These are phyloP conservation scores for Trichosporon sp. DNA, from an alignment of 1,284 basidiomycete genomes.

Conservation along the genomic window DNA sequence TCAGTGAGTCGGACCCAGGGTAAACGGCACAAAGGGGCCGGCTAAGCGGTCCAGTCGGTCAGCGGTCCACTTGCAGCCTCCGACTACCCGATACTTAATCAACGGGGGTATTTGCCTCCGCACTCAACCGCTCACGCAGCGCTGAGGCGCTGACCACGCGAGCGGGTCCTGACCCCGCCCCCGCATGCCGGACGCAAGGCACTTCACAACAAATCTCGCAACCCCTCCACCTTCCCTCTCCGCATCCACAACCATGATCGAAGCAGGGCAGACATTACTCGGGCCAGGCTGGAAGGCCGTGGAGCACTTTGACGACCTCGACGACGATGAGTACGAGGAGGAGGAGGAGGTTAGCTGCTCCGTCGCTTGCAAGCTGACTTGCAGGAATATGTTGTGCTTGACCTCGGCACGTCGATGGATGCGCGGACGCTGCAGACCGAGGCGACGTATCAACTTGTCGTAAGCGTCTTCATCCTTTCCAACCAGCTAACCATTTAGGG, in stretches of 20 bases:
- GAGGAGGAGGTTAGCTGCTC: constrained; percentile 46
- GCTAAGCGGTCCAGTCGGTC: neutral
- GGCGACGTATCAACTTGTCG: constrained; percentile 50
- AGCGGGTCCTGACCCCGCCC: neutral
- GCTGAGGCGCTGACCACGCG: constrained; percentile 3
- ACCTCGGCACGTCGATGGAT: constrained; percentile 48
- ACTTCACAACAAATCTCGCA: constrained; percentile 10
- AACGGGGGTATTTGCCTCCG: neutral
- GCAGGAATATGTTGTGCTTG: constrained; percentile 46
- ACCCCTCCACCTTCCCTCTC: neutral
- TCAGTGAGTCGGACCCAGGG: constrained; percentile 1
- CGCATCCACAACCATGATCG: constrained; percentile 14
- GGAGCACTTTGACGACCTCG: constrained; percentile 46
- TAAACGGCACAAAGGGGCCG: neutral
- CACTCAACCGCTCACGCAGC: constrained; percentile 4
- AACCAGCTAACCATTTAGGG: constrained; percentile 37
- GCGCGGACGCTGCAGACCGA: constrained; percentile 42
- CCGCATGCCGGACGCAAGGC: neutral
- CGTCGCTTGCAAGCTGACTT: neutral
- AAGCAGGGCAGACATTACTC: constrained; percentile 36
- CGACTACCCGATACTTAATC: constrained; percentile 6
- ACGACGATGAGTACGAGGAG: constrained; percentile 44
- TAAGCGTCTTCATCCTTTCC: constrained; percentile 28
- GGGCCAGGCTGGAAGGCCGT: constrained; percentile 49
- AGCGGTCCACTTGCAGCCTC: neutral